These are phyloP conservation scores for Yamadazyma akitaensis DNA, from an alignment of 805 yeast genomes.

Conservation along the genomic window DNA sequence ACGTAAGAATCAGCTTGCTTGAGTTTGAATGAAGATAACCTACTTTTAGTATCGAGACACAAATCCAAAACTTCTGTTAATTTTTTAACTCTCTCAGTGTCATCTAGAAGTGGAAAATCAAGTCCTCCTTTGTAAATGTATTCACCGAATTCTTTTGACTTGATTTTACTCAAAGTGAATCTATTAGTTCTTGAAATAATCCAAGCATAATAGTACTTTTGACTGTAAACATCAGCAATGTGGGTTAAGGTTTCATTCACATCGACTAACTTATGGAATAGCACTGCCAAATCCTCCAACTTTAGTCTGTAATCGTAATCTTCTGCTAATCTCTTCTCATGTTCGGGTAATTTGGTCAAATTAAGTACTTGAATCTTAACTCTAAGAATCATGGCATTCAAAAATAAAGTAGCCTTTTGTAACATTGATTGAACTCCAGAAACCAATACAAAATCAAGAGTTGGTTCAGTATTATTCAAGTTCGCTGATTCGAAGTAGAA, in stretches of 20 bases:
- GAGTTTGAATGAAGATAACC: neutral
- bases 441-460: slow-evolving; percentile 38
- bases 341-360: neutral
- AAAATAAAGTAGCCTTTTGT: slow-evolving; percentile 26
- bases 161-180: neutral
- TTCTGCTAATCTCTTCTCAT: neutral
- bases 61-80: slow-evolving; percentile 5
- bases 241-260: neutral
- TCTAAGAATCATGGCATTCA: slow-evolving; percentile 22
- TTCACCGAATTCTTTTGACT: neutral
- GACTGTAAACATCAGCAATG: slow-evolving; percentile 8
- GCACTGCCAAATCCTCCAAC: slow-evolving; percentile 1
- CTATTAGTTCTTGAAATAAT: slow-evolving; percentile 1
- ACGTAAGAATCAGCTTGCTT: neutral
- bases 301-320: neutral
- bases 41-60: slow-evolving; percentile 6
- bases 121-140: neutral
- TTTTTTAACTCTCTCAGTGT: slow-evolving; percentile 1
- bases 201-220: slow-evolving; percentile 10
- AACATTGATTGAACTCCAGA: slow-evolving; percentile 29
- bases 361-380: slow-evolving; percentile 12
- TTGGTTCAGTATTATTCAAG: slow-evolving; percentile 35
- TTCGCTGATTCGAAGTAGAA: slow-evolving; percentile 26
- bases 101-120: slow-evolving; percentile 6
- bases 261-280: slow-evolving; percentile 3